Evolutionary conservation across 2,329 filamentous ascomycete species (phyloP).

Genomic region (Aspergillus flavus): DNA sequence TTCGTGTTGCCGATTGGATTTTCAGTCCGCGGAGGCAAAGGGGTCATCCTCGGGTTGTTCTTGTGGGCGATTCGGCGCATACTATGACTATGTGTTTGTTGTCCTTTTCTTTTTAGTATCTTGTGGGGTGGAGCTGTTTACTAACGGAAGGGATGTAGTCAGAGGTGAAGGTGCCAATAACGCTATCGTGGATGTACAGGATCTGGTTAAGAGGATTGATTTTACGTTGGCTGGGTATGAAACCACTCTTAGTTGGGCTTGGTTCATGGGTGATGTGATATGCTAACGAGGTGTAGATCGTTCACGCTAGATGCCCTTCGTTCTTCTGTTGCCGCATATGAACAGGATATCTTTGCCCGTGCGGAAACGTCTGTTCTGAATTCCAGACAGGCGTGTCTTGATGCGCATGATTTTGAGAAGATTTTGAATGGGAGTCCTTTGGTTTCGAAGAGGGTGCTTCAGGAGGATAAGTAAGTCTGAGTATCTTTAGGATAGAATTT

Average conservation of each 20-base stretch:
- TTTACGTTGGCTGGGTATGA: slow-evolving; percentile 10
- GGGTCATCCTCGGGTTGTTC: slow-evolving; percentile 43
- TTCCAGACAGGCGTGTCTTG: slow-evolving; percentile 55
- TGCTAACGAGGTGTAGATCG: slow-evolving; percentile 9
- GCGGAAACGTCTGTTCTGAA: slow-evolving; percentile 52
- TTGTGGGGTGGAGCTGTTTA: too few species aligned
- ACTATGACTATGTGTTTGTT: slow-evolving; percentile 63
- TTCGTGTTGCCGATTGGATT: slow-evolving; percentile 54
- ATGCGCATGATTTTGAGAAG: neutral
- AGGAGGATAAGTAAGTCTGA: neutral
- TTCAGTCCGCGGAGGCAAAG: slow-evolving; percentile 37
- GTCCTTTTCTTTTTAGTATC: neutral
- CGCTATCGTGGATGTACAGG: slow-evolving; percentile 55
- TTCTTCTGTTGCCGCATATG: slow-evolving; percentile 40
- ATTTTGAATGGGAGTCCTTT: neutral
- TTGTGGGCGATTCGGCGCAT: slow-evolving; percentile 61
- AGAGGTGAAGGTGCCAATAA: slow-evolving; percentile 62
- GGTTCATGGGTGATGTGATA: neutral
- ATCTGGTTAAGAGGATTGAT: slow-evolving; percentile 43
- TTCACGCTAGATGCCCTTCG: slow-evolving; percentile 12
- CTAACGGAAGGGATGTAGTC: slow-evolving; percentile 39
- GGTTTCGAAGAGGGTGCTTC: neutral
- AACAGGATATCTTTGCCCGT: slow-evolving; percentile 48
- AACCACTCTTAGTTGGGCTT: neutral
- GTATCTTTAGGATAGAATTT: neutral